Evolutionary conservation across 176 grass and related monocot genomes (phyloP).

Genomic region (Elymus sibiricus): DNA sequence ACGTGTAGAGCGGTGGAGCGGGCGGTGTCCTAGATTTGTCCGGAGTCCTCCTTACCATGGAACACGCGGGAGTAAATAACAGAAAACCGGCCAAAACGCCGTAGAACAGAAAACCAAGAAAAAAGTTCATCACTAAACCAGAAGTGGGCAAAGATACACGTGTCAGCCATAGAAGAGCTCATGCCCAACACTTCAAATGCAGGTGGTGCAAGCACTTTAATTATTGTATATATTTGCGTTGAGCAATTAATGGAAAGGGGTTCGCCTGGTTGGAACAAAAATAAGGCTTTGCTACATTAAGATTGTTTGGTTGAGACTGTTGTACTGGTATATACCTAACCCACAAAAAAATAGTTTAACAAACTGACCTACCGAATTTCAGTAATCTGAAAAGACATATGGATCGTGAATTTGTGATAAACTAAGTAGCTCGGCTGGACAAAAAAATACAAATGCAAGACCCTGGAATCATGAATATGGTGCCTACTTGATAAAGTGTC

Average conservation of each 20-base stretch:
- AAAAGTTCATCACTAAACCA: no score
- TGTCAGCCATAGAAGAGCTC: no score
- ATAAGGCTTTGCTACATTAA: background rate
- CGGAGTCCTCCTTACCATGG: no score
- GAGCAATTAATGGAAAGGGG: background rate
- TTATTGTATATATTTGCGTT: no score
- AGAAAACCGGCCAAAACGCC: no score
- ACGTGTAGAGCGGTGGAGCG: no score
- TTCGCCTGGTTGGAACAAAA: background rate
- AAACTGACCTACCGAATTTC: background rate
- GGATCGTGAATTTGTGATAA: background rate
- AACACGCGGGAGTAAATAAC: no score
- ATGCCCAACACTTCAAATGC: no score
- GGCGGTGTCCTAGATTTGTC: no score
- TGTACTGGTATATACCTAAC: slow-evolving; percentile 21
- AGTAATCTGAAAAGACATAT: background rate
- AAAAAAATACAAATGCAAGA: background rate
- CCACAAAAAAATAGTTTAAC: background rate
- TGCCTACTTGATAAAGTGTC: background rate
- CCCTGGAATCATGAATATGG: background rate
- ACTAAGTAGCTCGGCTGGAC: background rate
- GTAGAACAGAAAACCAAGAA: no score
- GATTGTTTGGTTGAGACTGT: slow-evolving; percentile 21
- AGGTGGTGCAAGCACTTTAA: no score
- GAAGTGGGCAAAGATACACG: no score